Evolutionary conservation across 805 yeast genomes (phyloP).

Genomic region (Nakazawaea wickerhamii): DNA sequence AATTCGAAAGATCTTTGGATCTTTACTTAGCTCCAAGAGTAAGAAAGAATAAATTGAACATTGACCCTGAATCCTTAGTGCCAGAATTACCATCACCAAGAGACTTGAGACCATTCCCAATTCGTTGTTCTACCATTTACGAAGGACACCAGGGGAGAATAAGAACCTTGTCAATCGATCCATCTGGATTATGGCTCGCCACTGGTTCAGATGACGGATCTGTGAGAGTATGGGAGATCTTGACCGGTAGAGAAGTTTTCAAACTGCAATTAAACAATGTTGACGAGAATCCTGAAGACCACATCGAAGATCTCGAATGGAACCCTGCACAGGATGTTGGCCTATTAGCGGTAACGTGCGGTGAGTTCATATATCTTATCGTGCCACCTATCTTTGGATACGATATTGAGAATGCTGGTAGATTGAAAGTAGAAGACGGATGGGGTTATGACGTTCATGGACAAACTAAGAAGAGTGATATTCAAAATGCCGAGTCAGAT

Average conservation of each 20-base stretch:
- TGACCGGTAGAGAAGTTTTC: constrained; percentile 92
- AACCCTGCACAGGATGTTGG: constrained; percentile 74
- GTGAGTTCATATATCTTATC: constrained; percentile 69
- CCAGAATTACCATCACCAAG: constrained; percentile 97
- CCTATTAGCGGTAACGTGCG: constrained; percentile 79
- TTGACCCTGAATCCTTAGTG: constrained; percentile 92
- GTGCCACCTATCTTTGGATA: constrained; percentile 92
- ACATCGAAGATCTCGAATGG: constrained; percentile 82
- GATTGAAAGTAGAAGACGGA: constrained; percentile 77
- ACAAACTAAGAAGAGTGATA: constrained; percentile 29
- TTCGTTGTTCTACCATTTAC: constrained; percentile 76
- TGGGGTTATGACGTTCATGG: constrained; percentile 69
- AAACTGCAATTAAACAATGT: constrained; percentile 40
- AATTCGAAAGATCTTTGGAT: constrained; percentile 91
- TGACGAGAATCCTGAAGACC: constrained; percentile 60
- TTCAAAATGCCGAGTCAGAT: constrained; percentile 28
- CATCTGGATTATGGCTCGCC: constrained; percentile 90
- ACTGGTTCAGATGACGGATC: constrained; percentile 98
- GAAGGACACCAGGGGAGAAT: constrained; percentile 81
- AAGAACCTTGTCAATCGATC: constrained; percentile 79
- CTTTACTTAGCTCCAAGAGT: constrained; percentile 94
- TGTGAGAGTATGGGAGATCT: constrained; percentile 92
- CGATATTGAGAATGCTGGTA: constrained; percentile 77
- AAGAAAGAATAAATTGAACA: constrained; percentile 81
- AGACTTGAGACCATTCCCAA: constrained; percentile 96